These are phyloP conservation scores for Hymenochaete sp. DNA, from an alignment of 1,284 basidiomycete genomes.

Conservation along the genomic window DNA sequence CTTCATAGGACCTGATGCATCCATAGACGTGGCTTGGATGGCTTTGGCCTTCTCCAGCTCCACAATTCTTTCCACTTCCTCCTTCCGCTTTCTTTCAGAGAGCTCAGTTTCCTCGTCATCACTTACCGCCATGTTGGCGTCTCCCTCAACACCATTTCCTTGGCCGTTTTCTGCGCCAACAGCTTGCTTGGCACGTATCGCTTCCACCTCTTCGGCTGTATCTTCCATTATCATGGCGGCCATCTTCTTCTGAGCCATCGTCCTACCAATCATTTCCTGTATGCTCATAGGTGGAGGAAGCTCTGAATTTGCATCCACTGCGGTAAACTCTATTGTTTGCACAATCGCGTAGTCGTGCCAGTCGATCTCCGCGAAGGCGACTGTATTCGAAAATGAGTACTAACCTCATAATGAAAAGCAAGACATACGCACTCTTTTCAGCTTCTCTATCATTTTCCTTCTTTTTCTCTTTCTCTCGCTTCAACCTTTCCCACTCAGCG, in stretches of 20 bases:
- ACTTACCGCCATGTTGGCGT: constrained; percentile 67
- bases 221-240: constrained; percentile 97
- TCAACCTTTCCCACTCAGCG: constrained; percentile 83
- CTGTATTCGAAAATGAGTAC: constrained; percentile 31
- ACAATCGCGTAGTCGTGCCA: constrained; percentile 99
- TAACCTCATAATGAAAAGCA: constrained; percentile 2
- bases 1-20: constrained; percentile 82
- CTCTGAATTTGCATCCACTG: constrained; percentile 83
- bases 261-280: constrained; percentile 94
- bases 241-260: constrained; percentile 95
- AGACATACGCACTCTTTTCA: constrained; percentile 57
- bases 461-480: constrained; percentile 79
- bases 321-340: constrained; percentile 97
- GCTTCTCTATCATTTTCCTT: constrained; percentile 86
- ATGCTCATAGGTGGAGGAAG: constrained; percentile 93
- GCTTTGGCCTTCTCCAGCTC: constrained; percentile 74
- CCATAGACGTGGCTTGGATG: constrained; percentile 67
- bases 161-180: constrained; percentile 58
- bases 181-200: constrained; percentile 67
- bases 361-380: constrained; percentile 93
- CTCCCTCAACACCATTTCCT: constrained; percentile 39
- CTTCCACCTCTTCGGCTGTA: constrained; percentile 76
- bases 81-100: constrained; percentile 55
- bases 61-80: constrained; percentile 66
- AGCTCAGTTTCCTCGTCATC: constrained; percentile 68